Evolutionary conservation across 805 yeast species (phyloP), one percentile per base, ranked within the genome.

Genomic region (Ogataea henricii): DNA sequence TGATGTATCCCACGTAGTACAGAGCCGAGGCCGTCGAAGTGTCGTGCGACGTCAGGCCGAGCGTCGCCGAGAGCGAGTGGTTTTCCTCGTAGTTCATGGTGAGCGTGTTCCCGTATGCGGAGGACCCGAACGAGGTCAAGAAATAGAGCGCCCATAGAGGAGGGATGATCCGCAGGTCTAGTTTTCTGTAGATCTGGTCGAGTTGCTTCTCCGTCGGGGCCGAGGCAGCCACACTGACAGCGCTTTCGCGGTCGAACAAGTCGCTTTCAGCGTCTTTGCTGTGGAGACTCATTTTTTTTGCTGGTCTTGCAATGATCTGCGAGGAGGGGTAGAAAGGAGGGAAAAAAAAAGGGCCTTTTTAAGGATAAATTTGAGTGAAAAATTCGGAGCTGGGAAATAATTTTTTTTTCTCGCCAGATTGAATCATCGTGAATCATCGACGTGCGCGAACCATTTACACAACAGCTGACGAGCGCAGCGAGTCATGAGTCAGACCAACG

Each of bases 121-220:
- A 80, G 3, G 82, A 73, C 1, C 94, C 95, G 63, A 85, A 87
- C 1, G 95, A 87, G 1, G 90, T 81, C 44, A 89, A 68, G 59
- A 88, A 88, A 63, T 88, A 88, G 40, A 88, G 67, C 38, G 80
- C 70, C 96, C 96, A 88, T 47, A 88, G 69, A 0, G 92, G 90
- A 3, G 96, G 95, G 48, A 88, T 84, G 58, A 87, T 86, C 45
- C 95, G 73, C 39, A 63, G 60, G 61, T 87, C 96, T 20, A 87
- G 69, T 57, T 78, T 80, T 42, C 85, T 64, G 63, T 87, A 83
- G 29, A 82, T 70, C 34, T 65, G 68, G 57, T 83, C 82, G 36
- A 83, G 66, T 42, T 72, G 66, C 38, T 68, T 67, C 33, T 58
- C 65, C 7, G 60, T 51, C 13, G 58, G 52, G 12, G 42, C 43